Conservation (phyloP, 2,329 filamentous ascomycete species). For the Alternaria sp. region DNA sequence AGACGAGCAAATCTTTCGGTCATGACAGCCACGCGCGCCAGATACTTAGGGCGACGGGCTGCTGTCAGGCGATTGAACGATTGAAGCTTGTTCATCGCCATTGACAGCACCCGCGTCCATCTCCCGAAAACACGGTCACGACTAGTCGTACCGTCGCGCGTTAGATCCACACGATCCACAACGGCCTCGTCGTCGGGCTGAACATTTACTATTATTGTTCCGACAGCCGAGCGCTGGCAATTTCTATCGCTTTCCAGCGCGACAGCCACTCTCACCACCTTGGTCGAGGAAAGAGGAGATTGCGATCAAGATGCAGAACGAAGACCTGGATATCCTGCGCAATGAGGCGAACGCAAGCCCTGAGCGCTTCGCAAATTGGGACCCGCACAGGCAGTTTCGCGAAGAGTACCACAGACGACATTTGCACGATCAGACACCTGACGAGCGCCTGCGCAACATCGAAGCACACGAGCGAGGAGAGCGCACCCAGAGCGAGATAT, state of each 20-base stretch:
- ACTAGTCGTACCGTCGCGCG: constrained; percentile 7
- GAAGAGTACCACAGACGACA: constrained; percentile 31
- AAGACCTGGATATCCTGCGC: constrained; percentile 37
- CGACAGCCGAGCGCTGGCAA: not conserved
- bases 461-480: constrained; percentile 7
- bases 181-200: constrained; percentile 12
- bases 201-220: not conserved
- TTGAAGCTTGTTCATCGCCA: not conserved
- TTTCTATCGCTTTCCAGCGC: not conserved
- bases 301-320: constrained; percentile 35
- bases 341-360: constrained; percentile 39
- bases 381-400: constrained; percentile 33
- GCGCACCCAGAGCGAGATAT: constrained; percentile 11
- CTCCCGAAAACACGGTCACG: constrained; percentile 4
- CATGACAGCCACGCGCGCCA: not conserved
- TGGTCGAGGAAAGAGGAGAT: not conserved
- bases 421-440: constrained; percentile 22
- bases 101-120: not conserved
- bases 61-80: not conserved
- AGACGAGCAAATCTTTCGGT: not conserved
- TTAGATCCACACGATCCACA: constrained; percentile 11
- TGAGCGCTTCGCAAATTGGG: constrained; percentile 36
- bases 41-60: not conserved
- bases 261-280: not conserved
- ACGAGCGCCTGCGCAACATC: constrained; percentile 11